Evolutionary conservation across 352 stramenopile genomes (phyloP).

Genomic region (Pilasporangium apinafurcum): DNA sequence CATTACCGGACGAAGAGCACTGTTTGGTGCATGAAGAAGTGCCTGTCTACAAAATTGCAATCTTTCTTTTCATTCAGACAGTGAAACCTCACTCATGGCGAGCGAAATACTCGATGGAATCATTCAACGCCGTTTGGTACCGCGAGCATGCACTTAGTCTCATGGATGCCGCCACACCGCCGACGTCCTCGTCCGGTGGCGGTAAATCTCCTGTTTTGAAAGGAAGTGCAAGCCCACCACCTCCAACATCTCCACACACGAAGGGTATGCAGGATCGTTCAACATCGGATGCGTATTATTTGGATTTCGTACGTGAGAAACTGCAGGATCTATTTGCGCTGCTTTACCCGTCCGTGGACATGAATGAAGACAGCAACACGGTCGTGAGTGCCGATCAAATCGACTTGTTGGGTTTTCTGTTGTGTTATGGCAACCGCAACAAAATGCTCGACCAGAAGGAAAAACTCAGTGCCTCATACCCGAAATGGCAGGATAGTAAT

Average conservation of each 20-base stretch:
- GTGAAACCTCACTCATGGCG: constrained; percentile 74
- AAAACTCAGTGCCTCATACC: constrained; percentile 62
- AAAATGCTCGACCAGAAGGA: constrained; percentile 45
- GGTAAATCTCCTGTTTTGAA: constrained; percentile 44
- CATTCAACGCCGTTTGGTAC: constrained; percentile 79
- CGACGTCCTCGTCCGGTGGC: constrained; percentile 14
- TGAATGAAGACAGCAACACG: constrained; percentile 42
- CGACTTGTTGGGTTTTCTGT: constrained; percentile 66
- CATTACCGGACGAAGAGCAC: constrained; percentile 44
- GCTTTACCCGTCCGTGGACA: constrained; percentile 49
- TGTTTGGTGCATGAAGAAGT: constrained; percentile 44
- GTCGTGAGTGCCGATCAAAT: constrained; percentile 58
- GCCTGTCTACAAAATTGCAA: constrained; percentile 69
- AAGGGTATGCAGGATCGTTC: constrained; percentile 75
- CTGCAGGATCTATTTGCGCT: constrained; percentile 69
- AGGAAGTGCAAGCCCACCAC: constrained; percentile 49
- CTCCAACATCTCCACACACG: constrained; percentile 64
- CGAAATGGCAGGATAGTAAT: constrained; percentile 32
- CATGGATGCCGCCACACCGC: constrained; percentile 22
- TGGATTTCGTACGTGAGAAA: constrained; percentile 76
- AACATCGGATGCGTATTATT: constrained; percentile 72
- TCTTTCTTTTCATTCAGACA: constrained; percentile 78
- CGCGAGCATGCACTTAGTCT: constrained; percentile 51
- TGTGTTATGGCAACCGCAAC: constrained; percentile 42
- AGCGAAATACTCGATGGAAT: constrained; percentile 66